These are phyloP conservation scores for Talaromyces sp. DNA, from an alignment of 2,329 filamentous ascomycete genomes.

Conservation along the genomic window DNA sequence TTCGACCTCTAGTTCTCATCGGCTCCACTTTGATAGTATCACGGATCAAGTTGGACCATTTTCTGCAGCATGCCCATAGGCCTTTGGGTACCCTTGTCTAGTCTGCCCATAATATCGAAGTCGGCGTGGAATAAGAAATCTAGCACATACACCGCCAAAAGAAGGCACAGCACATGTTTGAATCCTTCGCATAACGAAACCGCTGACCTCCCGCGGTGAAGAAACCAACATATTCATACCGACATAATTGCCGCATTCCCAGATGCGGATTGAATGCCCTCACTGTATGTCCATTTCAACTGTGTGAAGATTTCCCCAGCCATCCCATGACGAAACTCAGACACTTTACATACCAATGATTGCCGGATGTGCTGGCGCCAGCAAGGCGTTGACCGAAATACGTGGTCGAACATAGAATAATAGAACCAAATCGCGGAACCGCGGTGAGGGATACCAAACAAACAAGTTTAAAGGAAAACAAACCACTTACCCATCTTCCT, in stretches of 20 bases:
- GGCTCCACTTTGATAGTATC: conserved; percentile 14
- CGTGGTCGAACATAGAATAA: conserved; percentile 11
- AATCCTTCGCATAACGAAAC: conserved; percentile 8
- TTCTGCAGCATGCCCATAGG: conserved; percentile 5
- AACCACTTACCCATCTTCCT: conserved; percentile 83
- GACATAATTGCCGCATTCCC: background rate
- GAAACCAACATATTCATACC: background rate
- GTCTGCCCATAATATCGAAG: conserved; percentile 2
- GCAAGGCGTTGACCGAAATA: background rate
- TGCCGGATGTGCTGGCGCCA: background rate
- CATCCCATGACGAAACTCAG: background rate
- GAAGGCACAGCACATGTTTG: background rate
- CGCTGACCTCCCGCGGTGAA: background rate
- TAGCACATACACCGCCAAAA: conserved; percentile 3
- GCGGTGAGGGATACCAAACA: background rate
- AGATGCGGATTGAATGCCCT: background rate
- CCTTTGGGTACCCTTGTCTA: background rate
- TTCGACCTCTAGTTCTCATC: conserved; percentile 20
- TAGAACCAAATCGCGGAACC: conserved; percentile 11
- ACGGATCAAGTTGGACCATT: conserved; percentile 7
- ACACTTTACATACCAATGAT: background rate
- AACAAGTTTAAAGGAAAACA: conserved; percentile 10
- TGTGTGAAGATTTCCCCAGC: background rate
- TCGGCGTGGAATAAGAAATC: conserved; percentile 4
- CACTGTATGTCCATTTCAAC: background rate